Evolutionary conservation across 1,284 basidiomycete species (phyloP).

Genomic region (Hemileia vastatrix): DNA sequence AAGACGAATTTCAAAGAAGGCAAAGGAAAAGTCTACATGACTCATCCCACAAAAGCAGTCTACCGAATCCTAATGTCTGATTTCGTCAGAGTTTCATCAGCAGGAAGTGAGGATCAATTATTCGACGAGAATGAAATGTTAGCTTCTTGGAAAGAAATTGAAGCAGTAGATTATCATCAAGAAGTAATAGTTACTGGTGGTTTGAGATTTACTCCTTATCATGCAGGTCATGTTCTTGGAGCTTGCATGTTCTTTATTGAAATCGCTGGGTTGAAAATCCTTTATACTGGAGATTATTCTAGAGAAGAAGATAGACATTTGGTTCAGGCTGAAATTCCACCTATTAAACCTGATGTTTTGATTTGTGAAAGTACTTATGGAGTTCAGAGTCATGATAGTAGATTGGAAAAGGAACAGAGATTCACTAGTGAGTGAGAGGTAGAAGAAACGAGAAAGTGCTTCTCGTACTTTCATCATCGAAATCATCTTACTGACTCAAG

Average conservation of each 20-base stretch:
- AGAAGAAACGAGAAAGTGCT: no score
- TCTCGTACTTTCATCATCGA: neutral
- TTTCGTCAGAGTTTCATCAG: conserved; percentile 89
- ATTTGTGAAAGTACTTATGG: conserved; percentile 98
- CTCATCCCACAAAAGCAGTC: conserved; percentile 93
- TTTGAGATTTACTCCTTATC: conserved; percentile 93
- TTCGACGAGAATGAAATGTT: conserved; percentile 34
- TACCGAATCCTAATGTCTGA: conserved; percentile 99
- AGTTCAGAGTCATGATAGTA: conserved; percentile 78
- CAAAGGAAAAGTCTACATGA: conserved; percentile 97
- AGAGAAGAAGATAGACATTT: conserved; percentile 95
- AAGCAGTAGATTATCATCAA: conserved; percentile 89
- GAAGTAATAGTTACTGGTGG: conserved; percentile 81
- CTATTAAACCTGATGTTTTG: conserved; percentile 90
- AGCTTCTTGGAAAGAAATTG: conserved; percentile 84
- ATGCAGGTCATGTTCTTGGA: conserved; percentile 92
- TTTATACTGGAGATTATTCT: conserved; percentile 97
- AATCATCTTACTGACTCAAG: no score
- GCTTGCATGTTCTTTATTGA: conserved; percentile 98
- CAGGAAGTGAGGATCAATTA: no score
- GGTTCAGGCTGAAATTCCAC: conserved; percentile 92
- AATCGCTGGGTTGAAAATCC: conserved; percentile 84
- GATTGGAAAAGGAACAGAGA: conserved; percentile 84
- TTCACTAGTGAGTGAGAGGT: conserved; percentile 56
- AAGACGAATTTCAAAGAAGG: conserved; percentile 98